Evolutionary conservation across 106 monocot genomes (phyloP).

Genomic region (Platanthera guangdongensis): DNA sequence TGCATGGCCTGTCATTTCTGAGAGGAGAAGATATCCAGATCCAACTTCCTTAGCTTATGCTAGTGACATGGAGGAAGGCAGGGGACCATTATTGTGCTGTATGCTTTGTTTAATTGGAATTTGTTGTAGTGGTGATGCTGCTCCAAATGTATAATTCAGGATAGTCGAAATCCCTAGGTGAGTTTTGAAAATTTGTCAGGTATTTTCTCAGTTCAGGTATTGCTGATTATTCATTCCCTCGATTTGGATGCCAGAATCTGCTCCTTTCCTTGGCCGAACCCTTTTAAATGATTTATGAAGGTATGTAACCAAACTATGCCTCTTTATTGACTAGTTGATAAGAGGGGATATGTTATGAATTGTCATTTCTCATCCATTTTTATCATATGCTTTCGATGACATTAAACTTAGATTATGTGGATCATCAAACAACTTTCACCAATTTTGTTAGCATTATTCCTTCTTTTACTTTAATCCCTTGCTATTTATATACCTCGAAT

Average conservation of each 20-base stretch:
- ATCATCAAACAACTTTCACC: no score
- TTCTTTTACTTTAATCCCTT: no score
- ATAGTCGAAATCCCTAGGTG: neutral
- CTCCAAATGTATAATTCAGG: slow-evolving; percentile 2
- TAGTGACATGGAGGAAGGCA: neutral
- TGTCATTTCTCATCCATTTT: no score
- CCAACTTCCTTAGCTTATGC: slow-evolving; percentile 13
- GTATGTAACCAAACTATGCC: neutral
- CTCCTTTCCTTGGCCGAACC: neutral
- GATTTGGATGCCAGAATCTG: neutral
- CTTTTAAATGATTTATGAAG: neutral
- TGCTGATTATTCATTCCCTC: neutral
- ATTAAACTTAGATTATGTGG: no score
- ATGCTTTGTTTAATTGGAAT: neutral
- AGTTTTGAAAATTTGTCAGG: neutral
- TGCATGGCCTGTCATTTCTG: slow-evolving; percentile 40
- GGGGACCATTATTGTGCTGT: neutral
- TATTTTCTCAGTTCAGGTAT: neutral
- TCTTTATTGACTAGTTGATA: neutral
- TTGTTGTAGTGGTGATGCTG: neutral
- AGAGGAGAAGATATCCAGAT: slow-evolving; percentile 28
- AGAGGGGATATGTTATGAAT: no score
- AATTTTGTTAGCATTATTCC: no score
- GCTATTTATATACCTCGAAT: no score
- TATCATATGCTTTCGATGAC: no score